Base-by-base conservation (phyloP, 2,329 filamentous ascomycete genomes). In the Lasiodiplodia theobromae region DNA sequence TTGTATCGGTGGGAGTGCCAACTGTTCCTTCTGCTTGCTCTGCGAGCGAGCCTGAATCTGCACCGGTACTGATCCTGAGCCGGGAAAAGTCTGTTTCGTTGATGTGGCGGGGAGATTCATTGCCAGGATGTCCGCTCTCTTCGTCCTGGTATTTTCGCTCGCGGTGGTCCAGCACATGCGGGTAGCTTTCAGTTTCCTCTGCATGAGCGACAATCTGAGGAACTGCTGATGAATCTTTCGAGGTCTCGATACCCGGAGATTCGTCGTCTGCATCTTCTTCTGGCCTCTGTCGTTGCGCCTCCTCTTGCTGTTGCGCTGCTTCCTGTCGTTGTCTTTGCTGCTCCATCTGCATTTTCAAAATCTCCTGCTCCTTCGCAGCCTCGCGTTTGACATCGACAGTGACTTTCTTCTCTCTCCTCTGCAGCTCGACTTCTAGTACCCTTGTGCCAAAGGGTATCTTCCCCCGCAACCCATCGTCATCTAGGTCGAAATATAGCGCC, bases 401-500 rank as follows among this genome's bases (percentile, higher is more conserved):
- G 37, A 67, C 23, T 25, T 67, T 67, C 65, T 57, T 67, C 28
- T 67, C 65, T 14, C 23, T 56, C 16, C 65, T 25, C 21, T 23
- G 28, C 38, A 67, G 25, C 21, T 56, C 54, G 10, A 67, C 8
- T 28, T 67, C 65, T 28, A 67, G 14, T 4, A 57, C 40, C n/a
- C 65, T 67, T 18, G 53, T 56, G 2, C 54, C 25, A 16, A 57
- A 57, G 1, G 65, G 65, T 2, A 57, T 16, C 16, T 38, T 58
- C n/a, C 65, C 65, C 12, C 31, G 23, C 25, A 67, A 38, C 11
- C 65, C 65, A 21, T 67, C 44, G 37, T 80, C 84, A 52, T 84
- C 77, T 44, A 79, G 77, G 72, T 86, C 85, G 72, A 84, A 86
- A 74, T 86, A 80, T 10, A 80, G 62, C 8, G 75, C 76, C 79